Base-by-base conservation (phyloP, 495 filamentous ascomycete species). In the Halenospora varia region DNA sequence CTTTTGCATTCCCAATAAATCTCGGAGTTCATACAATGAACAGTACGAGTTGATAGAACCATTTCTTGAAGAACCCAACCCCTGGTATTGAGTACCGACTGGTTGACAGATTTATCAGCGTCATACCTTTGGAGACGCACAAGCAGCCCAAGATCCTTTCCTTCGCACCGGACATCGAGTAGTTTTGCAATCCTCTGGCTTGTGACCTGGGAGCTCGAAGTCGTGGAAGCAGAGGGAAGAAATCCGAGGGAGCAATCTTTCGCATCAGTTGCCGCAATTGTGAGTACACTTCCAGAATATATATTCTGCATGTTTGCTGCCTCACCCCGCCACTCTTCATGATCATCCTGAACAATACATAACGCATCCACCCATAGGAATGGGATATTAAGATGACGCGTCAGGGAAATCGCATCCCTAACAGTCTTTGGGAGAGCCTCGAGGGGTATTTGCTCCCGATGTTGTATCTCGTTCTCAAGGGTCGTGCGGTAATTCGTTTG, bases 1-100 rank as follows among this genome's bases (percentile, higher is more conserved):
- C 57, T 39, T 0, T 72, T 72, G 51, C 75, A 77, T 40, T 77
- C 75, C 66, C 63, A 75, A 44, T 76, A 77, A 6, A 66, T 56
- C 44, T 74, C 71, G 8, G 53, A 67, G 10, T 60, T 61, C 0
- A 70, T 68, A 42, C 73, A 77, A 56, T 68, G 66, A n/a, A 78
- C 71, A 0, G 71, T 71, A 13, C 74, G 48, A 20, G 66, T 62
- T 0, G 74, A 69, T 10, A 77, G 45, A 0, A 67, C 71, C 3
- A 68, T 47, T 54, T 77, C 75, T 50, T 77, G 74, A 18, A 76
- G 42, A 0, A 75, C 70, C 75, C 74, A 76, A 6, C 54, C 54
- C 25, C 51, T 19, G 11, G 51, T 10, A 45, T 54, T 46, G 18
- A 54, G 51, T 20, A 26, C 18, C 29, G 51, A 54, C 2, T 11